These are phyloP conservation scores for Neurospora cerealis DNA, from an alignment of 495 filamentous ascomycete genomes.

Conservation along the genomic window DNA sequence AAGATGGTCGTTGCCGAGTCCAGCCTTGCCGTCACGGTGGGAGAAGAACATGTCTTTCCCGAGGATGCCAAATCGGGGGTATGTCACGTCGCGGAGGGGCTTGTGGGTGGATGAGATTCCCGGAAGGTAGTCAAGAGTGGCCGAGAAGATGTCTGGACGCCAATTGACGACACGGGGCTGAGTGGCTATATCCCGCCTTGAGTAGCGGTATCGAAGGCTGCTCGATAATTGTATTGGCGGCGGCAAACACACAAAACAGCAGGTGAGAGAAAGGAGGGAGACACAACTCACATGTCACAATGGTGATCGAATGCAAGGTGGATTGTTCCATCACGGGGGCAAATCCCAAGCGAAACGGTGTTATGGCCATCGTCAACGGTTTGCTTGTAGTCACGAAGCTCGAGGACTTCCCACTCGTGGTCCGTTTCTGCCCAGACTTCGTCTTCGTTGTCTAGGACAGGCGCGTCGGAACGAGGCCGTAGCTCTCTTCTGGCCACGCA, in stretches of 20 bases:
- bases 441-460: not conserved
- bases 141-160: constrained; percentile 30
- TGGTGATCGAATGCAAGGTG: constrained; percentile 39
- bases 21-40: constrained; percentile 39
- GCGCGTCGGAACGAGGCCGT: constrained; percentile 5
- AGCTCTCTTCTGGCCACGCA: constrained; percentile 34
- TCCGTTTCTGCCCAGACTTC: not conserved
- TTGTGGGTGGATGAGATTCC: constrained; percentile 22
- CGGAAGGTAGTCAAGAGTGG: constrained; percentile 28
- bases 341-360: constrained; percentile 39
- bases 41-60: constrained; percentile 29
- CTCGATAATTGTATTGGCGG: constrained; percentile 1
- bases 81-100: constrained; percentile 33
- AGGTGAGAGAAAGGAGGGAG: not conserved
- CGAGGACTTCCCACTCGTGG: constrained; percentile 29
- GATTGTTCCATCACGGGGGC: constrained; percentile 37
- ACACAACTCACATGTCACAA: constrained; percentile 24
- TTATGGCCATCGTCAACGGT: constrained; percentile 41
- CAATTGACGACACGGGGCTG: constrained; percentile 24
- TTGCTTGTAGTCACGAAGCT: constrained; percentile 39
- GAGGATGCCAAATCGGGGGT: constrained; percentile 34
- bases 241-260: not conserved
- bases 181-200: constrained; percentile 24
- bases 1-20: constrained; percentile 37
- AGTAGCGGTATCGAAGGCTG: constrained; percentile 35